phyloP scores from a whole-genome alignment of 2,329 filamentous ascomycete species.

The Penicillium sp. region DNA sequence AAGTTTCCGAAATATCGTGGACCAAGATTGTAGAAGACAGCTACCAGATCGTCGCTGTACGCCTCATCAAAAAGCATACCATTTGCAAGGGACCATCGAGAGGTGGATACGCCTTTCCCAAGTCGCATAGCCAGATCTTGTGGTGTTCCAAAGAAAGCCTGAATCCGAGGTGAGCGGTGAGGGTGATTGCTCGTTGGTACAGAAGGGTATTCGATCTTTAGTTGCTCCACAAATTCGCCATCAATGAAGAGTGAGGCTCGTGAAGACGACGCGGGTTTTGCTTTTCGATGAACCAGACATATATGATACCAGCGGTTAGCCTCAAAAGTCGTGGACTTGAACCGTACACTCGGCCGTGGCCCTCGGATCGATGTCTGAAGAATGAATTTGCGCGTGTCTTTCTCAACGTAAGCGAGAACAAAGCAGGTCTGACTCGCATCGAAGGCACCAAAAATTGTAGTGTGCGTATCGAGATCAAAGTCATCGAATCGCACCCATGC shows the following conservation, averaged over 20 bases:
- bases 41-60: slow-evolving; percentile 86
- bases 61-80: slow-evolving; percentile 86
- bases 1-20: slow-evolving; percentile 94
- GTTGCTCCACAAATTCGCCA: slow-evolving; percentile 89
- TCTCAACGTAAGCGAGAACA: slow-evolving; percentile 88
- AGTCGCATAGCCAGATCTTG: slow-evolving; percentile 77
- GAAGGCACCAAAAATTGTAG: slow-evolving; percentile 93
- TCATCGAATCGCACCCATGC: slow-evolving; percentile 87
- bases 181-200: slow-evolving; percentile 64
- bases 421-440: slow-evolving; percentile 93
- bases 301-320: slow-evolving; percentile 90
- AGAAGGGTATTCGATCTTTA: slow-evolving; percentile 86
- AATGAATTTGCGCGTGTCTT: slow-evolving; percentile 90
- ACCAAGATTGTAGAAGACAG: slow-evolving; percentile 87
- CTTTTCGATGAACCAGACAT: slow-evolving; percentile 78
- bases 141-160: slow-evolving; percentile 92
- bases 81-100: slow-evolving; percentile 85
- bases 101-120: slow-evolving; percentile 71
- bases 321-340: slow-evolving; percentile 79
- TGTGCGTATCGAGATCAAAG: slow-evolving; percentile 83
- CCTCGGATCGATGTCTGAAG: slow-evolving; percentile 92
- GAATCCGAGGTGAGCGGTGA: slow-evolving; percentile 62
- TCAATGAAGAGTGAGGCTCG: slow-evolving; percentile 89
- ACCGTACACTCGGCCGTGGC: slow-evolving; percentile 83
- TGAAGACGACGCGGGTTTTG: slow-evolving; percentile 72